These are phyloP conservation scores for Onygenales sp. DNA, from an alignment of 2,329 filamentous ascomycete genomes.

Conservation along the genomic window DNA sequence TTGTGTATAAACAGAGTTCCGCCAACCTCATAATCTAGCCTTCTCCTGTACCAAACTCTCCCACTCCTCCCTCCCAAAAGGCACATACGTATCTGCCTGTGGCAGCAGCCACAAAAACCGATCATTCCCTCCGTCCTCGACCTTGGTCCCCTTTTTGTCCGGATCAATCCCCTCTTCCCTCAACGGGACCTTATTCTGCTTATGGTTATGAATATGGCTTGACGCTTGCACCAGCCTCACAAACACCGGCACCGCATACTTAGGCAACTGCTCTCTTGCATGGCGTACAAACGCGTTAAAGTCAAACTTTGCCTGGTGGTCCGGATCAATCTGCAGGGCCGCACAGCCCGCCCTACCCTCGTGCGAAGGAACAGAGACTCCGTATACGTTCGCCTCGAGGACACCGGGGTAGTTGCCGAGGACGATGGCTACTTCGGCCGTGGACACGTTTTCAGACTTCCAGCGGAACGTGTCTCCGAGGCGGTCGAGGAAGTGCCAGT, in stretches of 20 bases:
- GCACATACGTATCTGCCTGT: slow-evolving; percentile 44
- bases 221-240: slow-evolving; percentile 51
- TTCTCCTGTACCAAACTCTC: slow-evolving; percentile 37
- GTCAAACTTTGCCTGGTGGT: slow-evolving; percentile 43
- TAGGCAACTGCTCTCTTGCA: slow-evolving; percentile 51
- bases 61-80: slow-evolving; percentile 53
- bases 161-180: slow-evolving; percentile 58
- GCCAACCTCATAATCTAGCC: slow-evolving; percentile 33
- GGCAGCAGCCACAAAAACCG: slow-evolving; percentile 43
- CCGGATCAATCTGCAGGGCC: slow-evolving; percentile 46
- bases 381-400: slow-evolving; percentile 61
- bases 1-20: too few species aligned
- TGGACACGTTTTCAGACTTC: slow-evolving; percentile 62
- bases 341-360: slow-evolving; percentile 60
- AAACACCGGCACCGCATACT: slow-evolving; percentile 69
- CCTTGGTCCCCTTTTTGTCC: slow-evolving; percentile 34
- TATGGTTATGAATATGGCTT: slow-evolving; percentile 54
- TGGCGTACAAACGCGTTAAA: slow-evolving; percentile 52
- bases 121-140: slow-evolving; percentile 34
- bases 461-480: slow-evolving; percentile 67
- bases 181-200: slow-evolving; percentile 67
- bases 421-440: slow-evolving; percentile 56
- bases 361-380: slow-evolving; percentile 54
- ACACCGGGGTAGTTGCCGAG: slow-evolving; percentile 51
- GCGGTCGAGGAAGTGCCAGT: slow-evolving; percentile 61